Percentiles rank a stretch among this genome's conserved stretches.
These are phyloP conservation scores for Umbilicaria muhlenbergii DNA, from an alignment of 495 filamentous ascomycete genomes.

Conservation along the genomic window DNA sequence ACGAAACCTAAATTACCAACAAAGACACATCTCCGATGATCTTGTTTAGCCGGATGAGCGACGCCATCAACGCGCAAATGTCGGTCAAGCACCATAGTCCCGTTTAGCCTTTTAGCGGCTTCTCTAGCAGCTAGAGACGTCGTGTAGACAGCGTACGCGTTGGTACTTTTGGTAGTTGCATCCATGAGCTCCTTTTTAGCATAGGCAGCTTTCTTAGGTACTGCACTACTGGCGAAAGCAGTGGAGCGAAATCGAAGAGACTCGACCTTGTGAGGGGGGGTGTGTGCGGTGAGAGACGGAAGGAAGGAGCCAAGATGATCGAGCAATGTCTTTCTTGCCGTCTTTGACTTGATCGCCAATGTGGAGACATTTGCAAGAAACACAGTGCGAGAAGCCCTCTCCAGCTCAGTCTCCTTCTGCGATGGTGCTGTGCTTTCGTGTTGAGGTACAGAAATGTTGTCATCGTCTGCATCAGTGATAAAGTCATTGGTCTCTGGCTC, in stretches of 20 bases:
- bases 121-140: constrained; percentile 56
- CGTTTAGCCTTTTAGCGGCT: constrained; percentile 66
- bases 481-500: constrained; percentile 8
- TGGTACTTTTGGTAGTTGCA: constrained; percentile 79
- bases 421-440: constrained; percentile 38
- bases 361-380: constrained; percentile 87
- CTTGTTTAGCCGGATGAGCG: constrained; percentile 68
- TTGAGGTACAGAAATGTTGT: constrained; percentile 22
- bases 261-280: constrained; percentile 52
- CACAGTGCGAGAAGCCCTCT: constrained; percentile 79
- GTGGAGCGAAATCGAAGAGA: constrained; percentile 89
- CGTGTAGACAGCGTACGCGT: constrained; percentile 84
- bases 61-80: constrained; percentile 84
- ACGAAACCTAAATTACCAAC: constrained; percentile 95
- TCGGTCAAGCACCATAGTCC: constrained; percentile 65
- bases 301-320: constrained; percentile 48
- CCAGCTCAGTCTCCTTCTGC: constrained; percentile 39
- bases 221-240: constrained; percentile 52
- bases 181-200: constrained; percentile 69
- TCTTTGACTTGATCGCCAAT: constrained; percentile 63
- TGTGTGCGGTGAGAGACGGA: constrained; percentile 25
- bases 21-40: constrained; percentile 84
- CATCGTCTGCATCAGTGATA: constrained; percentile 9
- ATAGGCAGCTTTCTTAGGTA: constrained; percentile 83
- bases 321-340: constrained; percentile 59